These are phyloP conservation scores for Hypoxylon sp. DNA, from an alignment of 2,329 filamentous ascomycete genomes.

Conservation along the genomic window DNA sequence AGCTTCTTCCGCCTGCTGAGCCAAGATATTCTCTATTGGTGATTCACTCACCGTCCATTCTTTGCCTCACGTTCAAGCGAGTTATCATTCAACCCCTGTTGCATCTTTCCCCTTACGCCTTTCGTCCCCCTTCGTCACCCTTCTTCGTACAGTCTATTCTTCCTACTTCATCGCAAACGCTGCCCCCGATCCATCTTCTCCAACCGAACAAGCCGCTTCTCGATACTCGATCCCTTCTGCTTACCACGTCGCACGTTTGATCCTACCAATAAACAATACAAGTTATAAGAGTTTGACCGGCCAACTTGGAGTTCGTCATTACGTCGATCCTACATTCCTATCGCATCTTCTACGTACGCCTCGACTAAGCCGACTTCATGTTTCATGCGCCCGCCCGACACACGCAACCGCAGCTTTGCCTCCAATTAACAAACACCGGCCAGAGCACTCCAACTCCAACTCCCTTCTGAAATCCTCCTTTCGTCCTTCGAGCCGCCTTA, in stretches of 20 bases:
- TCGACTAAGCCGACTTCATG: constrained; percentile 34
- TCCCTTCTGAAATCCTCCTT: constrained; percentile 9
- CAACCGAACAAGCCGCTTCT: constrained; percentile 10
- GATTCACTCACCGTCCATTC: constrained; percentile 29
- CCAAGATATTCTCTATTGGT: constrained; percentile 21
- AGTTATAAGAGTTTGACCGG: background rate
- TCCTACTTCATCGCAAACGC: background rate
- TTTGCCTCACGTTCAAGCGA: constrained; percentile 13
- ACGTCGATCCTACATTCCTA: constrained; percentile 36
- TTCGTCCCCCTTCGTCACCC: constrained; percentile 11
- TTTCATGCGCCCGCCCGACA: constrained; percentile 36
- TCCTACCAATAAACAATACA: constrained; percentile 5
- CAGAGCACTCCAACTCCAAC: background rate
- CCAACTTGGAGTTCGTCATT: constrained; percentile 4
- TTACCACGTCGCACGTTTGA: constrained; percentile 1
- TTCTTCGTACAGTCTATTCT: constrained; percentile 4
- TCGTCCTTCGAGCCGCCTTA: constrained; percentile 1
- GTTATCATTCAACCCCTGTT: constrained; percentile 12
- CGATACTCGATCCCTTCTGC: background rate
- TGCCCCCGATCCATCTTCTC: constrained; percentile 8
- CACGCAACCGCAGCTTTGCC: constrained; percentile 11
- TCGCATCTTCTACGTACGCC: constrained; percentile 25
- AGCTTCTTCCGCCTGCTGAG: constrained; percentile 14
- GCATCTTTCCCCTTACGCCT: constrained; percentile 1
- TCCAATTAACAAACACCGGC: constrained; percentile 5